A percentile compares a stretch with the other conserved stretches of the same genome.
Conservation (phyloP, 2,329 filamentous ascomycete genomes). For the Penicillium sumatraense region DNA sequence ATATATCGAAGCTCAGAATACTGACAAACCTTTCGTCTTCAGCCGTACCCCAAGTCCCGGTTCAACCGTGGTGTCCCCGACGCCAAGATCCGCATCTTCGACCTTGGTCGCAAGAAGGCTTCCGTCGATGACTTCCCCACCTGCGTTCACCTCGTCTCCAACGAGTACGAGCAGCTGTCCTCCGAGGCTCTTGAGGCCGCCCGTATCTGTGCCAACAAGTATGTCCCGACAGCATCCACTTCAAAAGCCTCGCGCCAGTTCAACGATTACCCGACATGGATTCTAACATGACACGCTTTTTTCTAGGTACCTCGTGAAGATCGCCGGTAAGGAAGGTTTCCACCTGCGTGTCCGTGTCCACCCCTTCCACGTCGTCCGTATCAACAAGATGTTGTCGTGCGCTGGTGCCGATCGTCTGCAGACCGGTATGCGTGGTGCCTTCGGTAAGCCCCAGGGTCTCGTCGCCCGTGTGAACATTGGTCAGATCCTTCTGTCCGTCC, state of each 20-base stretch:
- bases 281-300: constrained; percentile 10
- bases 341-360: constrained; percentile 80
- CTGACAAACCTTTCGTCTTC: constrained; percentile 28
- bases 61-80: constrained; percentile 99
- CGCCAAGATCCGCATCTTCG: constrained; percentile 92
- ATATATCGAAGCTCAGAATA: constrained; percentile 10
- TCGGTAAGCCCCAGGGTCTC: constrained; percentile 98
- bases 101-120: constrained; percentile 97
- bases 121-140: constrained; percentile 99
- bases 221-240: constrained; percentile 31
- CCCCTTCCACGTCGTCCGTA: constrained; percentile 99
- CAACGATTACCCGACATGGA: not conserved
- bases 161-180: constrained; percentile 99
- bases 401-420: constrained; percentile 99
- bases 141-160: constrained; percentile 98
- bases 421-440: constrained; percentile 99
- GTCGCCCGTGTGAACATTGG: constrained; percentile 99
- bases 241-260: not conserved
- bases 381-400: constrained; percentile 99
- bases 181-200: constrained; percentile 99
- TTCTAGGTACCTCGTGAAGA: constrained; percentile 68
- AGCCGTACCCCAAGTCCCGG: constrained; percentile 99
- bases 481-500: constrained; percentile 96
- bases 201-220: constrained; percentile 99
- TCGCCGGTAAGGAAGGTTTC: constrained; percentile 73